Evolutionary conservation across 2,329 filamentous ascomycete species (phyloP), one percentile per base, ranked within the genome.

Genomic region (Colletotrichum musae): DNA sequence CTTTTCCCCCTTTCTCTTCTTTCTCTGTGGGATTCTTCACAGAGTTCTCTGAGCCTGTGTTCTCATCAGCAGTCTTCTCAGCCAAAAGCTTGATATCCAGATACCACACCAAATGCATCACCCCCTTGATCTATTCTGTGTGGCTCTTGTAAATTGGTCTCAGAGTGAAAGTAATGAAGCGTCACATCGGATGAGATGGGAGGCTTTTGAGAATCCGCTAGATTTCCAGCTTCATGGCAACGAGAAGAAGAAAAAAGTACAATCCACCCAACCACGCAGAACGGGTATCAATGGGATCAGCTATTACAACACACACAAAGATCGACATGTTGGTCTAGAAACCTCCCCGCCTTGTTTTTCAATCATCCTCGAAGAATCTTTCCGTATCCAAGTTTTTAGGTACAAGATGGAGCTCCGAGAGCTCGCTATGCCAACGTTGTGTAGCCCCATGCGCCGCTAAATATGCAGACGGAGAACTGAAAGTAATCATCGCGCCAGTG

Each of bases 261-360:
- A 66, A 52, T 51, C 28, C 32, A 69, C 41, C 66, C 61, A 36
- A 59, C 52, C 39, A 52, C 45, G 64, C 45, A 24, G 39, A 53
- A 68, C 43, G 57, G 68, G 64, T 70, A 70, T 70, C 64, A 63
- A 32, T 63, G 45, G 57, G 41, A 68, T 28, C 13, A 68, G 50
- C 28, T 43, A 68, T 51, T 57, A 63, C 45, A 70, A 52, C 47
- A 63, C 7, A 36, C 21, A 24, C 21, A 24, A 47, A 28, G 4
- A 12, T 47, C 48, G 47, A 15, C 47, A 21, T 18, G 39, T 24
- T 24, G 32, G 18, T 28, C 16, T 36, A 16, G n/a, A 58, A 56
- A 60, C 32, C 6, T 28, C 48, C 58, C 21, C 48, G 7, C 32
- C 28, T 50, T 48, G 12, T 39, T 61, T 56, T 24, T 45, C 21